Evolutionary conservation across 2,329 filamentous ascomycete species (phyloP), one percentile per base, ranked within the genome.

Genomic region (Dothistroma septosporum): DNA sequence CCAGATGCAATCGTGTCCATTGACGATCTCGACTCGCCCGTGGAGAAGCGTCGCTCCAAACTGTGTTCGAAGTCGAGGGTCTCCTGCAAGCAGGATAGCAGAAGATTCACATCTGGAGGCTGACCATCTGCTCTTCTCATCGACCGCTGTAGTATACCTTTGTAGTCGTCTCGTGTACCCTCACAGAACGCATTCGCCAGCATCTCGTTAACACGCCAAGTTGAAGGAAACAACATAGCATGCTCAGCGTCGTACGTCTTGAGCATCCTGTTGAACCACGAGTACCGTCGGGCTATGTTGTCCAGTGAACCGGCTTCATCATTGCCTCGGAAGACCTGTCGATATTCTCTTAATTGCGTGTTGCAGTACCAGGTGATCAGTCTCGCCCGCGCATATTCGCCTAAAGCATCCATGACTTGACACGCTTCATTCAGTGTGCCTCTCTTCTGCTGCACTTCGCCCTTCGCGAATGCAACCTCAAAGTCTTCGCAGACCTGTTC

Each of bases 401-500:
- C 94, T 21, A 99, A 80, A 12, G 94, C 91, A 78, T 99, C 94
- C 84, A 97, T 93, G 41, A 99, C 93, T 64, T 90, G 80, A 74
- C 94, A 97, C 0, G 91, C 92, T 76, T 99, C 94, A 37, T 88
- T 82, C 59, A 99, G 82, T 73, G 88, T 87, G 14, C 81, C 83
- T 66, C 85, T 86, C 66, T 87, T 87, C 60, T 85, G 80, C 2
- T 81, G 80, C 14, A 96, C 86, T 76, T 97, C 93, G 22, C 86
- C 87, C 76, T 93, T 96, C 21, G 92, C 88, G 76, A 97, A 99
- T 0, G 90, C 89, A 61, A 97, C 84, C 79, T 99, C 94, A 73
- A 99, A 99, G 76, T 99, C 94, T 77, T 97, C 94, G 74, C 94
- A 99, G n/a, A 99, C 89, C 76, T 99, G 94, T 78, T 99, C 94